These are phyloP conservation scores for Henckelia pumila DNA, from an alignment of 257 asterid genomes.

Conservation along the genomic window DNA sequence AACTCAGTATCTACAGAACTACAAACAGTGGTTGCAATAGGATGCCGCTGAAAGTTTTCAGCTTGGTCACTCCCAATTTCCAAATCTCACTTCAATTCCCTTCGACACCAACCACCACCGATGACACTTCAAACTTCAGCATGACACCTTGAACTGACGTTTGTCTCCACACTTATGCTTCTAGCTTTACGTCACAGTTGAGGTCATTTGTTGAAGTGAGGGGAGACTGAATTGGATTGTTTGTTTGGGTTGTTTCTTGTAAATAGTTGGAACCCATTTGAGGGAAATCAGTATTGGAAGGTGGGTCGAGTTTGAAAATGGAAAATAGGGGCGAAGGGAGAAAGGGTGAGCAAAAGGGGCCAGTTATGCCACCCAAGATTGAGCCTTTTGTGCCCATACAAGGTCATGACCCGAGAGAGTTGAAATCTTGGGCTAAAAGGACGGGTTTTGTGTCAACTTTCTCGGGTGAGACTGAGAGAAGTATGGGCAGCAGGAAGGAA, in stretches of 20 bases:
- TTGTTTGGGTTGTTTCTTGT: background rate
- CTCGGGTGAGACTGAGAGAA: slow-evolving; percentile 66
- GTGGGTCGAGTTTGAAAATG: slow-evolving; percentile 60
- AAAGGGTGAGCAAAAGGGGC: slow-evolving; percentile 50
- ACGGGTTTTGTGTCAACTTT: slow-evolving; percentile 89
- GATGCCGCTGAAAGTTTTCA: slow-evolving; percentile 28
- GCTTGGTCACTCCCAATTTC: slow-evolving; percentile 29
- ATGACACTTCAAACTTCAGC: background rate
- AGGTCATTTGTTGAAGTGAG: slow-evolving; percentile 14
- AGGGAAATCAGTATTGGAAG: slow-evolving; percentile 56
- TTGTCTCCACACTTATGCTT: no score
- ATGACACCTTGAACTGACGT: background rate
- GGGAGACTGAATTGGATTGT: slow-evolving; percentile 14
- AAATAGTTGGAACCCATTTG: slow-evolving; percentile 32
- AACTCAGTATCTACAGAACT: background rate
- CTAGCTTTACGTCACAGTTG: slow-evolving; percentile 20
- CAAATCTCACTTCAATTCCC: background rate
- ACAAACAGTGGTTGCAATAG: slow-evolving; percentile 16
- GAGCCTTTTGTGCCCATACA: slow-evolving; percentile 73
- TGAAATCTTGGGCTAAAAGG: slow-evolving; percentile 96
- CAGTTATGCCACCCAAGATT: slow-evolving; percentile 49
- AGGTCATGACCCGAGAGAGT: slow-evolving; percentile 79
- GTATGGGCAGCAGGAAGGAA: slow-evolving; percentile 48
- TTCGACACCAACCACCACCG: slow-evolving; percentile 19
- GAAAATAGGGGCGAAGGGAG: slow-evolving; percentile 38